These are phyloP conservation scores for Heritiera littoralis DNA, from an alignment of 345 rosid species.

Conservation along the genomic window DNA sequence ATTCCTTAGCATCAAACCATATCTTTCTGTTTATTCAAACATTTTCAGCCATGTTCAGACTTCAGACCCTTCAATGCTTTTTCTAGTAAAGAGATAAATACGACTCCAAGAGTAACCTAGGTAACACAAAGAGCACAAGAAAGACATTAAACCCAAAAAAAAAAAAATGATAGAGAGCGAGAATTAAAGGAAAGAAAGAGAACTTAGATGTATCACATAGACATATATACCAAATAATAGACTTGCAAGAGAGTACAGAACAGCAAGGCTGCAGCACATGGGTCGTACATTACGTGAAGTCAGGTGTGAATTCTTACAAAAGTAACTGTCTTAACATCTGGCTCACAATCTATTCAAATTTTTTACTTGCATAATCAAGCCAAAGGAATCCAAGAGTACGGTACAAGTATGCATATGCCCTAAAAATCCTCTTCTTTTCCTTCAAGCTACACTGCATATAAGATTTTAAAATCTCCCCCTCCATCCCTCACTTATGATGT, in stretches of 20 bases:
- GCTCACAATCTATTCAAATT: not conserved
- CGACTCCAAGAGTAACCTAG: not conserved
- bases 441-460: not conserved
- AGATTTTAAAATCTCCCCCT: slow-evolving; percentile 2
- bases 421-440: not conserved
- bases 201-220: not conserved
- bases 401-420: not conserved
- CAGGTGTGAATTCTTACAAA: not conserved
- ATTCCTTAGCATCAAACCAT: not conserved
- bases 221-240: not conserved
- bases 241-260: not conserved
- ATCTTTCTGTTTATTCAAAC: not conserved
- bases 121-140: not conserved
- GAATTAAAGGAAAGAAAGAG: not conserved
- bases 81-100: not conserved
- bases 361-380: not conserved
- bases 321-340: not conserved
- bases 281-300: not conserved
- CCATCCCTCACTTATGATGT: not conserved
- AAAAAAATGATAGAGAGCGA: not conserved
- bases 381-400: not conserved
- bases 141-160: not conserved
- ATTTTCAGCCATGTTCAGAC: not conserved
- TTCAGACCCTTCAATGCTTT: not conserved
- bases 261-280: not conserved